Conservation (phyloP, 352 stramenopile species). For the Phytophthora megakarya region DNA sequence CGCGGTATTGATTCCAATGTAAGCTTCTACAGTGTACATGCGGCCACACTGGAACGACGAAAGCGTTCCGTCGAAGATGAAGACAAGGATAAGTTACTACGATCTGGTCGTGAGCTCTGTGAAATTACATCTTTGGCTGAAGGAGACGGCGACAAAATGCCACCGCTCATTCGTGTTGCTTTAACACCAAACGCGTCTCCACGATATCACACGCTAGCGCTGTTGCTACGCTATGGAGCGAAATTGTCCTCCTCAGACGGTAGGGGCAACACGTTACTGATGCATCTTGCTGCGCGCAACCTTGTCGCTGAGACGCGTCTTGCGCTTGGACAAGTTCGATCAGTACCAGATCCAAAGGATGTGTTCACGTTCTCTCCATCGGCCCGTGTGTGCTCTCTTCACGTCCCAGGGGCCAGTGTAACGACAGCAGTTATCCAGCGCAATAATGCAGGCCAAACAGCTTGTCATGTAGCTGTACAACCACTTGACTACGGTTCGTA, state of each 20-base stretch:
- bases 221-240: slow-evolving; percentile 65
- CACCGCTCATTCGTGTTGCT: slow-evolving; percentile 51
- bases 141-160: slow-evolving; percentile 37
- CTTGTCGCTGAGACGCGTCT: slow-evolving; percentile 50
- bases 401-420: slow-evolving; percentile 47
- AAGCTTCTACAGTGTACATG: slow-evolving; percentile 39
- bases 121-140: slow-evolving; percentile 40
- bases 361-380: slow-evolving; percentile 31
- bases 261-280: slow-evolving; percentile 63
- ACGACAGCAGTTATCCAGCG: slow-evolving; percentile 45
- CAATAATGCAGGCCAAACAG: slow-evolving; percentile 53
- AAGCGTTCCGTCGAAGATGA: background rate
- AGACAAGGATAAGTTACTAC: slow-evolving; percentile 23
- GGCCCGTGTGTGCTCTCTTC: slow-evolving; percentile 45
- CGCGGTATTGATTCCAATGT: slow-evolving; percentile 55
- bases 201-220: slow-evolving; percentile 45
- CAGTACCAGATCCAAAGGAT: slow-evolving; percentile 45
- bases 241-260: slow-evolving; percentile 54
- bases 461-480: slow-evolving; percentile 66
- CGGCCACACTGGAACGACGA: slow-evolving; percentile 17
- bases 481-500: slow-evolving; percentile 64
- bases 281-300: slow-evolving; percentile 64
- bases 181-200: slow-evolving; percentile 36
- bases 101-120: slow-evolving; percentile 42
- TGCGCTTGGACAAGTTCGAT: slow-evolving; percentile 48